These are phyloP conservation scores for Penicillium alfredii DNA, from an alignment of 495 filamentous ascomycete genomes.

Conservation along the genomic window DNA sequence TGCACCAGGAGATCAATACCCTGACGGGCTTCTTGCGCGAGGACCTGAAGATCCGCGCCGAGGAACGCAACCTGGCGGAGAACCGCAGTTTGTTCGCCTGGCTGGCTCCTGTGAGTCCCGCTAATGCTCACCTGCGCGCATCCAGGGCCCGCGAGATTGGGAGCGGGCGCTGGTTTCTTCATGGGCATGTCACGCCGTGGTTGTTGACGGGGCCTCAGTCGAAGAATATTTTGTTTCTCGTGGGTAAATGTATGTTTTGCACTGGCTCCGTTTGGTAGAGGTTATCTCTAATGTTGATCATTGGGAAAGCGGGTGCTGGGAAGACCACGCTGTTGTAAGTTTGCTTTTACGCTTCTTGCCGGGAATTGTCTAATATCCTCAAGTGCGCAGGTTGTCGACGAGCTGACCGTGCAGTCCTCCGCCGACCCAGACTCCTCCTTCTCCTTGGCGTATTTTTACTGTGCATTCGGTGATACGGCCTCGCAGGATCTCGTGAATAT, in stretches of 20 bases:
- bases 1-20: conserved; percentile 13
- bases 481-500: conserved; percentile 15
- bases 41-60: conserved; percentile 12
- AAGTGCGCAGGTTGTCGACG: conserved; percentile 18
- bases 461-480: conserved; percentile 16
- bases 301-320: conserved; percentile 15
- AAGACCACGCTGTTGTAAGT: conserved; percentile 22
- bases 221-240: conserved; percentile 7
- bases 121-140: conserved; percentile 13
- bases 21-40: conserved; percentile 13
- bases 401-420: conserved; percentile 9
- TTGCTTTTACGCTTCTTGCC: neutral
- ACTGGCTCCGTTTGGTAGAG: too few species aligned
- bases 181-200: conserved; percentile 10
- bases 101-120: conserved; percentile 18
- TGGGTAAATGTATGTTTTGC: conserved; percentile 19
- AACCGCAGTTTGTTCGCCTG: conserved; percentile 15
- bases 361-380: neutral
- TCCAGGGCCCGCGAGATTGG: conserved; percentile 3
- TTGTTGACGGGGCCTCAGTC: conserved; percentile 1
- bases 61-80: conserved; percentile 8
- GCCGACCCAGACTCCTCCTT: conserved; percentile 1
- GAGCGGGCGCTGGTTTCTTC: conserved; percentile 17
- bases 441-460: conserved; percentile 19
- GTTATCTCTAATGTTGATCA: neutral